Base-by-base conservation (phyloP, 805 yeast species). In the Metschnikowia gruessii region DNA sequence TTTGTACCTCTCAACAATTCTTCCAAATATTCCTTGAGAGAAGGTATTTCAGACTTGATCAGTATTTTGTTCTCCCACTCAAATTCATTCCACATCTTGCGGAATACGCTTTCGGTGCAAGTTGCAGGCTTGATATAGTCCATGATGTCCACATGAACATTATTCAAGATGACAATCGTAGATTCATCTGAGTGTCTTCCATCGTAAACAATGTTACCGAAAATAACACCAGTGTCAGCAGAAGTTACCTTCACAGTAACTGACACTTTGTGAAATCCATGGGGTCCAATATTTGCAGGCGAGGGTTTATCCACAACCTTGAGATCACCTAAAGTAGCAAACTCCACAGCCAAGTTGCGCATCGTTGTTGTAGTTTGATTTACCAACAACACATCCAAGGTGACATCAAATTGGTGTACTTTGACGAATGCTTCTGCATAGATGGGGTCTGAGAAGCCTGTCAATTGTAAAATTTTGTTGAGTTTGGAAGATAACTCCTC, bases 61-160 rank as follows among this genome's bases (percentile, higher is more conserved):
- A 91, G 87, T 57, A 94, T 91, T 74, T 94, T 94, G 74, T 94
- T 94, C 69, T 94, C 99, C 99, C 99, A 94, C 71, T 94, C 99
- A 64, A 95, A 94, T 65, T 91, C 97, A 65, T 90, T 89, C 99
- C 99, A 94, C 98, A 91, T 92, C 60, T 83, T 80, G 62, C 99
- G 86, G 86, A 94, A 94, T 56, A 81, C 85, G 37, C 83, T 81
- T 69, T 92, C 98, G 13, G 90, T 73, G 65, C 96, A 87, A 19
- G 80, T 77, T n/a, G 95, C 94, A 17, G 99, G 97, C 65, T 88
- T 89, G 66, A 94, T 90, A 71, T 94, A 94, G 68, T 94, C 98
- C 90, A 94, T 88, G 44, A 94, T 87, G 65, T 94, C 97, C 49
- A 94, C 91, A 64, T 91, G 96, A 41, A 94, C 90, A 64, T 94